Conservation (phyloP, 805 yeast species). For the Pachysolen tannophilus region DNA sequence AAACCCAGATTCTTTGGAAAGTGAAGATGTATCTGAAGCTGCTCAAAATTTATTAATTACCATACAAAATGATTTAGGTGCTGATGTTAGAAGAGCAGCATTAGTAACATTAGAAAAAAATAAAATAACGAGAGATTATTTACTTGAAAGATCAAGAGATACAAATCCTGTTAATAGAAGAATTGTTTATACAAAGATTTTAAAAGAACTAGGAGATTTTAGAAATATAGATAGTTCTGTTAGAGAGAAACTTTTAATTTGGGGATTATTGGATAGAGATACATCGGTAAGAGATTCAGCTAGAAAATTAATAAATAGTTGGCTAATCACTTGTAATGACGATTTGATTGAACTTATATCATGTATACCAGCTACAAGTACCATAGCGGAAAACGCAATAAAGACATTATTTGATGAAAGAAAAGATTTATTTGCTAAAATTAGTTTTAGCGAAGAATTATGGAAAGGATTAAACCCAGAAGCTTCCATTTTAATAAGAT, state of each 20-base stretch:
- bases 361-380: slow-evolving; percentile 61
- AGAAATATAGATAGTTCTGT: slow-evolving; percentile 38
- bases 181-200: slow-evolving; percentile 57
- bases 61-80: slow-evolving; percentile 69
- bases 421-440: slow-evolving; percentile 50
- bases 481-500: slow-evolving; percentile 61
- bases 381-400: slow-evolving; percentile 62
- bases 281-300: slow-evolving; percentile 67
- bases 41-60: slow-evolving; percentile 39
- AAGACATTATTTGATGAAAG: slow-evolving; percentile 51
- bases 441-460: slow-evolving; percentile 54
- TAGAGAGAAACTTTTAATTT: slow-evolving; percentile 60
- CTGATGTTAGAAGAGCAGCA: slow-evolving; percentile 87
- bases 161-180: slow-evolving; percentile 63
- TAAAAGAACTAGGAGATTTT: slow-evolving; percentile 62
- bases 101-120: slow-evolving; percentile 60
- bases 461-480: slow-evolving; percentile 73
- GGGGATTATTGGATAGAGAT: slow-evolving; percentile 90
- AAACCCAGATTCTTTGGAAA: slow-evolving; percentile 35
- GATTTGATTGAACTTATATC: slow-evolving; percentile 69
- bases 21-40: slow-evolving; percentile 31
- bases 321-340: slow-evolving; percentile 64
- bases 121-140: slow-evolving; percentile 40
- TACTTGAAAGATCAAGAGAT: slow-evolving; percentile 82
- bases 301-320: slow-evolving; percentile 57